A percentile compares a stretch with the other conserved stretches of the same genome.
Evolutionary conservation across 2,329 filamentous ascomycete species (phyloP).

Genomic region (Fusarium illudens): DNA sequence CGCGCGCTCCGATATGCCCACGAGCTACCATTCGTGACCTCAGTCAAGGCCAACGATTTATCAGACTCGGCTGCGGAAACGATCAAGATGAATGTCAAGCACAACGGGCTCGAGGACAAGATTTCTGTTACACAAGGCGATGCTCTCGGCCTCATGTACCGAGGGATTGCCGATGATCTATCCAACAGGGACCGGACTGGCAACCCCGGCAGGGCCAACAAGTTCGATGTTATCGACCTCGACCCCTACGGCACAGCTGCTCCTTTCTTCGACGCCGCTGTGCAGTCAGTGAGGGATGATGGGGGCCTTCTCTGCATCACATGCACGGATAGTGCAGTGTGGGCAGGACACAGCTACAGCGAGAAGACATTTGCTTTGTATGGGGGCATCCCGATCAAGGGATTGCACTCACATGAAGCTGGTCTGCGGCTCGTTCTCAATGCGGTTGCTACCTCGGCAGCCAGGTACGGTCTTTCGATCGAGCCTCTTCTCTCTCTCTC

Average conservation of each 20-base stretch:
- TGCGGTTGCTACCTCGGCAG: constrained; percentile 80
- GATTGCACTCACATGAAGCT: constrained; percentile 85
- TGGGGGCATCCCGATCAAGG: constrained; percentile 87
- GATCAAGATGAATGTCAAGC: constrained; percentile 83
- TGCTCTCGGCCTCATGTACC: constrained; percentile 92
- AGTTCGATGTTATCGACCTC: constrained; percentile 94
- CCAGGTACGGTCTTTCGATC: constrained; percentile 85
- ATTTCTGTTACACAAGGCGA: constrained; percentile 81
- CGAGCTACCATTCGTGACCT: constrained; percentile 85
- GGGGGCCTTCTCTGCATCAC: constrained; percentile 94
- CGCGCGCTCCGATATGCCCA: constrained; percentile 90
- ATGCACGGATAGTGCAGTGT: constrained; percentile 95
- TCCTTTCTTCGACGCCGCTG: constrained; percentile 88
- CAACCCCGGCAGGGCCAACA: constrained; percentile 52
- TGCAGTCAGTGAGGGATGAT: constrained; percentile 84
- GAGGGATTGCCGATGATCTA: constrained; percentile 64
- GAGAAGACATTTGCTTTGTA: constrained; percentile 97
- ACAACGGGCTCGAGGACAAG: constrained; percentile 78
- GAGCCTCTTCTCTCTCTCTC: constrained; percentile 92
- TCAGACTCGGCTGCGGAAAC: constrained; percentile 78
- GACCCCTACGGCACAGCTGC: constrained; percentile 96
- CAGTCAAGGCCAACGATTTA: constrained; percentile 89
- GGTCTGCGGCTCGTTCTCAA: constrained; percentile 88
- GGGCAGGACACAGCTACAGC: constrained; percentile 91
- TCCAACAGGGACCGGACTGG: constrained; percentile 52